Evolutionary conservation across 805 yeast species (phyloP).

Genomic region (Candida bentonensis): DNA sequence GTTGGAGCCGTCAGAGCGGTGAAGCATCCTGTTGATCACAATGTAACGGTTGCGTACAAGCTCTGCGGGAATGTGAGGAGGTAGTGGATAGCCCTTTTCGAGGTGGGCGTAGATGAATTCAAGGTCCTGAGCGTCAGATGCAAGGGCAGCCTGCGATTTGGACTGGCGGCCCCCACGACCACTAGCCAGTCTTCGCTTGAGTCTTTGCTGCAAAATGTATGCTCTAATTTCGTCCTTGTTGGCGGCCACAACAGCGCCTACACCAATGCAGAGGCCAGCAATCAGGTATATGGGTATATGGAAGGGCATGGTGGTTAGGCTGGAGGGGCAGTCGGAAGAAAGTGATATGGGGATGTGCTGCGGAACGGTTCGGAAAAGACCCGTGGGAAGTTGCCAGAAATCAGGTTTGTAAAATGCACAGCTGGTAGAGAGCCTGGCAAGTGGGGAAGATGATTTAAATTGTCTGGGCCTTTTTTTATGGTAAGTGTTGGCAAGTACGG

Average conservation of each 20-base stretch:
- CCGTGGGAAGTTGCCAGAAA: no score
- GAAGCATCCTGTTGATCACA: background rate
- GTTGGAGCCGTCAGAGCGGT: background rate
- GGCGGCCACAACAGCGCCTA: background rate
- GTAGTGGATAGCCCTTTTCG: background rate
- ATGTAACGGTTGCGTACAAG: background rate
- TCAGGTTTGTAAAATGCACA: no score
- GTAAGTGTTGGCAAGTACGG: no score
- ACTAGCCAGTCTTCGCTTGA: background rate
- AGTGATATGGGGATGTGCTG: no score
- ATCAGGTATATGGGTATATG: background rate
- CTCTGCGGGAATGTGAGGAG: background rate
- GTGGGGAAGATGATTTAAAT: no score
- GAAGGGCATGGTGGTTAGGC: background rate
- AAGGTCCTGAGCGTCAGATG: background rate
- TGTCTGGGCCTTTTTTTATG: no score
- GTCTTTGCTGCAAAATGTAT: background rate
- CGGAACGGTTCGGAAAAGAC: no score
- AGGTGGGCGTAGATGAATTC: background rate
- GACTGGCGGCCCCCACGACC: background rate
- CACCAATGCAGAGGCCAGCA: background rate
- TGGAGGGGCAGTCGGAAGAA: no score
- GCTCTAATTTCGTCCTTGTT: constrained; percentile 1
- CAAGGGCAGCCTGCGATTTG: background rate
- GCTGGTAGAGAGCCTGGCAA: no score